Conservation (phyloP, 768 basidiomycete genomes). For the Suillus spraguei region DNA sequence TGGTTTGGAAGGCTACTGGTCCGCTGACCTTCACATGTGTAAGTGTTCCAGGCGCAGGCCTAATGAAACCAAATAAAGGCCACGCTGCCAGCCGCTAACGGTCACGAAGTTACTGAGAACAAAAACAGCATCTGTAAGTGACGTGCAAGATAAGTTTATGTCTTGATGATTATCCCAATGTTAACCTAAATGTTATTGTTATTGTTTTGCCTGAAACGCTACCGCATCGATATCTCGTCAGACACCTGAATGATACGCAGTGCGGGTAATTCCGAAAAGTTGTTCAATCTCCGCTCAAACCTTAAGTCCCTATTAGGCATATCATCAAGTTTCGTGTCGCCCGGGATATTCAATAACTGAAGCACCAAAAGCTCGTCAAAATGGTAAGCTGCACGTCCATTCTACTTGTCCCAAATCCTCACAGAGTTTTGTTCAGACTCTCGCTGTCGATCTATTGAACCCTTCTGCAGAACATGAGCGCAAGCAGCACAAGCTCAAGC, state of each 20-base stretch:
- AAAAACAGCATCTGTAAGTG: constrained; percentile 24
- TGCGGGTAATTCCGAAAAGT: background rate
- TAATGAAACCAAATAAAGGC: no score
- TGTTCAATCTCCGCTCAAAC: constrained; percentile 6
- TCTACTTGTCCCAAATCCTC: background rate
- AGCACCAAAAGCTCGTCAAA: background rate
- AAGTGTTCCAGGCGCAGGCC: background rate
- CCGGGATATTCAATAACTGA: background rate
- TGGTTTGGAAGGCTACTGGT: background rate
- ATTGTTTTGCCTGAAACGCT: background rate
- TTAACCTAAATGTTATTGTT: background rate
- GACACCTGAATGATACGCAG: no score
- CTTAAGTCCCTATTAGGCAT: constrained; percentile 1
- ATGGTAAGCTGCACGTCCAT: background rate
- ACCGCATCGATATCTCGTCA: background rate
- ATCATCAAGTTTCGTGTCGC: constrained; percentile 9
- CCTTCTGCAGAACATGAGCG: constrained; percentile 85
- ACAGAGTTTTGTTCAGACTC: constrained; percentile 59
- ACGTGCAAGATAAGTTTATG: background rate
- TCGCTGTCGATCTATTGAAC: constrained; percentile 98
- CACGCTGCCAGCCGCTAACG: no score
- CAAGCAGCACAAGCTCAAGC: constrained; percentile 98
- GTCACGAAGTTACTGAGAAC: constrained; percentile 33
- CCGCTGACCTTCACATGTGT: no score
- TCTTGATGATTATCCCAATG: background rate